Evolutionary conservation across 208 protist genomes (phyloP), one percentile per base, ranked within the genome.

Genomic region (Leishmania tarentolae): DNA sequence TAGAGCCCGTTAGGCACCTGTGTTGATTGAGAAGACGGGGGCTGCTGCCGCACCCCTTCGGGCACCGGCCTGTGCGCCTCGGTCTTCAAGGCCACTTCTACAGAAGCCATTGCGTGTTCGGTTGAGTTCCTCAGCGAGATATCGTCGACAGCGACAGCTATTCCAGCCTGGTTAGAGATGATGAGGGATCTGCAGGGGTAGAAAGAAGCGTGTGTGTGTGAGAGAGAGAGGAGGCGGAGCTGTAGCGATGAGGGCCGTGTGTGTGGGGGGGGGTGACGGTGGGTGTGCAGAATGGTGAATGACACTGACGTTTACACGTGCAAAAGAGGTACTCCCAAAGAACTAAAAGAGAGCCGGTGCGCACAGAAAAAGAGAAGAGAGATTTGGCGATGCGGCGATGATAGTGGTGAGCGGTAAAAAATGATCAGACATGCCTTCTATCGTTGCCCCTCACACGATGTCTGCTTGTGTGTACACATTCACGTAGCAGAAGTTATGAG

Each of bases 11-110:
- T 56, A 24, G 53, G 24, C 53, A 3, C 37, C 57, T 50, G 21
- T 8, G 24, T n/a, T 24, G 56, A 7, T 61, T 61, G 21, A 37
- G 3, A 13, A 17, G 59, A 65, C n/a, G 11, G 59, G n/a, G n/a
- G 21, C n/a, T n/a, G n/a, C n/a, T 37, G n/a, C 50, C 47, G 0
- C 17, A 82, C 56, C 17, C 72, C 72, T 9, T 74, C 21, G 40
- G 72, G 72, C 52, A 74, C 59, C 44, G 52, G 40, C 66, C 68
- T 31, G 15, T n/a, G 63, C 66, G 76, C 75, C n/a, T 56, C 52
- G 61, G 3, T 70, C 66, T 37, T 9, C 59, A 42, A 13, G 52
- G 11, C 21, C 50, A 53, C 3, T 53, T 53, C 50, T 53, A 21
- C 19, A 17, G 50, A 52, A 59, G 24, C 72, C 35, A 31, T 28